phyloP scores from a whole-genome alignment of 2,329 filamentous ascomycete species.

The Daldinia sp. region DNA sequence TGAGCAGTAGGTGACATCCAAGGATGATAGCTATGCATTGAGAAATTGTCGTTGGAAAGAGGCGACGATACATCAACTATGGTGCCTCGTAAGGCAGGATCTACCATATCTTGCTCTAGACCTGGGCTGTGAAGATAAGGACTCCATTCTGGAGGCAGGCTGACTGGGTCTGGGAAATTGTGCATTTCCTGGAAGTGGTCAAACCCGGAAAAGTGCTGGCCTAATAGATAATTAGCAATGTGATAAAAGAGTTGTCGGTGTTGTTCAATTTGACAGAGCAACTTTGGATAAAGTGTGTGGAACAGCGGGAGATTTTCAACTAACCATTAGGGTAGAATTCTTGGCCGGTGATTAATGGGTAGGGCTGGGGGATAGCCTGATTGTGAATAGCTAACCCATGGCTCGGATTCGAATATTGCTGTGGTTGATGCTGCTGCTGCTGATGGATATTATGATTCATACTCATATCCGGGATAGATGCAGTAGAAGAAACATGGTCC shows the following conservation, averaged over 20 bases:
- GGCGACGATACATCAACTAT: conserved; percentile 41
- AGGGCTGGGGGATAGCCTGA: conserved; percentile 37
- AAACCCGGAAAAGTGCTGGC: conserved; percentile 40
- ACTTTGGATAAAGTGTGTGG: background rate
- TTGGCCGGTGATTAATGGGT: conserved; percentile 40
- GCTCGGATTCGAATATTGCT: conserved; percentile 24
- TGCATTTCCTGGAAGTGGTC: conserved; percentile 42
- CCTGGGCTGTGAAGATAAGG: conserved; percentile 40
- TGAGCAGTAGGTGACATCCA: conserved; percentile 43
- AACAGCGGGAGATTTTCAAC: conserved; percentile 14
- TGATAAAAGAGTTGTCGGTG: conserved; percentile 5
- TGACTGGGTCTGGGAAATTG: conserved; percentile 35
- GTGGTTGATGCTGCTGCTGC: conserved; percentile 8
- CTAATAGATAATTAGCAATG: conserved; percentile 39
- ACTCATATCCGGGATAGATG: conserved; percentile 48
- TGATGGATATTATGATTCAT: conserved; percentile 42
- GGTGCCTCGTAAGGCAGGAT: conserved; percentile 42
- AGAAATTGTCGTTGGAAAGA: conserved; percentile 38
- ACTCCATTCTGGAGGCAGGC: conserved; percentile 40
- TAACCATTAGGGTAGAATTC: conserved; percentile 44
- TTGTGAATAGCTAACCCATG: conserved; percentile 37
- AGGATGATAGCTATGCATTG: conserved; percentile 38
- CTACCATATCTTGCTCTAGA: conserved; percentile 44
- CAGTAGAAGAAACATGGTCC: conserved; percentile 42
- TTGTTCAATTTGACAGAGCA: conserved; percentile 3